These are phyloP conservation scores for Cyclostephanos tholiformis DNA, from an alignment of 108 stramenopile species.

Conservation along the genomic window DNA sequence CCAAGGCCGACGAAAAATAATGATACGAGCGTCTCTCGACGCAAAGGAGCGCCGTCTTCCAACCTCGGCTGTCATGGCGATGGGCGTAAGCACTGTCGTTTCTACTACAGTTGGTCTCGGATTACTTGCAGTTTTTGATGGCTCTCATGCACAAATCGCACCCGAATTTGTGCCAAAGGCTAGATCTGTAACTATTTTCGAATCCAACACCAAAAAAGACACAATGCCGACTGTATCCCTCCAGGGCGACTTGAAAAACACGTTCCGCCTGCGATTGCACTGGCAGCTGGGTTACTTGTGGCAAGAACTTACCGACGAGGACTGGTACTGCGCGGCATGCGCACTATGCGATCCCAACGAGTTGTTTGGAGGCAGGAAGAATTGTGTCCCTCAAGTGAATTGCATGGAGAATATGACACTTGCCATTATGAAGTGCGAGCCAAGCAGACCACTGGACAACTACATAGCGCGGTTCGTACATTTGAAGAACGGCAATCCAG, in stretches of 20 bases:
- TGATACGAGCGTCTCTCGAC: no score
- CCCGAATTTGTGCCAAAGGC: no score
- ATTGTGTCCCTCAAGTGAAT: not conserved
- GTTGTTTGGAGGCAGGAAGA: not conserved
- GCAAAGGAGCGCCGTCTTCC: not conserved
- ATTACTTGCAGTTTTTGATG: not conserved
- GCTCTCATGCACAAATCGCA: not conserved
- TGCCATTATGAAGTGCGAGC: slow-evolving; percentile 11
- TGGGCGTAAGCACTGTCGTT: not conserved
- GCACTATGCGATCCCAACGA: slow-evolving; percentile 19
- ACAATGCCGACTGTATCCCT: not conserved
- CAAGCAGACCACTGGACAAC: not conserved
- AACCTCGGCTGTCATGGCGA: not conserved
- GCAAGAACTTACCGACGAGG: slow-evolving; percentile 21
- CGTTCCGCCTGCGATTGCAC: slow-evolving; percentile 12
- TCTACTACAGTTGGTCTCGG: not conserved
- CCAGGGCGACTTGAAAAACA: not conserved
- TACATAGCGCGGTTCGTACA: not conserved
- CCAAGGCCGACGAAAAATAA: no score
- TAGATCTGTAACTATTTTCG: no score
- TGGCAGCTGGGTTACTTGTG: slow-evolving; percentile 19
- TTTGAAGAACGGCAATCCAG: not conserved
- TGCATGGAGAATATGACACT: slow-evolving; percentile 28
- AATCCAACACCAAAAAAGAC: not conserved
- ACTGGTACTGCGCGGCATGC: slow-evolving; percentile 23